Base-by-base conservation (phyloP, 2,329 filamentous ascomycete genomes). In the Trichoderma oligosporum region DNA sequence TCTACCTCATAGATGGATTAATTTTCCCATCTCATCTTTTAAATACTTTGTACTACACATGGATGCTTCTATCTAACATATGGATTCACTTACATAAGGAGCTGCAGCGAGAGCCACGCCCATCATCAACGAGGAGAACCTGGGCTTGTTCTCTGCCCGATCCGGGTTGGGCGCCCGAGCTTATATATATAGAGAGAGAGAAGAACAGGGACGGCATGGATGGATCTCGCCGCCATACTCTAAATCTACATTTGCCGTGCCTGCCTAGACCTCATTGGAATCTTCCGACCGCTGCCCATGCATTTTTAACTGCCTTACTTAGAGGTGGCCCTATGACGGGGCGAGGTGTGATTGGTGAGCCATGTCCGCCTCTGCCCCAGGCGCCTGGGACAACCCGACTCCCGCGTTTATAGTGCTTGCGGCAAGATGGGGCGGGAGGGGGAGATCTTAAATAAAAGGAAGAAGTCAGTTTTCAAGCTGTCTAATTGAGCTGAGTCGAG, bases 271-370 rank as follows among this genome's bases (percentile, higher is more conserved):
- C 49, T 22, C 9, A 4, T 24, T 14, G 9, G 24, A 36, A 27
- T 24, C 12, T n/a, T 22, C 39, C 46, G 54, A 57, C 46, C 54
- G 48, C 48, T 41, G 48, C n/a, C 18, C 48, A 11, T 49, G 45
- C 38, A 35, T 24, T 14, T 31, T 22, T n/a, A 22, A 27, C 31
- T 46, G 29, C 38, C 41, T 9, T 16, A 24, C 27, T 47, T 27
- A 5, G 35, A 22, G 35, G 22, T 20, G 48, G 25, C 18, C 9
- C 25, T 41, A 31, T 58, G 56, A 58, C 56, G 56, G 56, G 56
- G 56, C 56, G 56, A 53, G 25, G 48, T 7, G 41, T 58, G 56
- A 58, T 58, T 58, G 56, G 56, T 33, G 35, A 48, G 24, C 18
- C 12, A 14, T 18, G 24, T 24, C 24, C 31, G 52, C 52, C 22